Evolutionary conservation across 2,329 filamentous ascomycete genomes (phyloP).

Genomic region (Penicillium occitanis): DNA sequence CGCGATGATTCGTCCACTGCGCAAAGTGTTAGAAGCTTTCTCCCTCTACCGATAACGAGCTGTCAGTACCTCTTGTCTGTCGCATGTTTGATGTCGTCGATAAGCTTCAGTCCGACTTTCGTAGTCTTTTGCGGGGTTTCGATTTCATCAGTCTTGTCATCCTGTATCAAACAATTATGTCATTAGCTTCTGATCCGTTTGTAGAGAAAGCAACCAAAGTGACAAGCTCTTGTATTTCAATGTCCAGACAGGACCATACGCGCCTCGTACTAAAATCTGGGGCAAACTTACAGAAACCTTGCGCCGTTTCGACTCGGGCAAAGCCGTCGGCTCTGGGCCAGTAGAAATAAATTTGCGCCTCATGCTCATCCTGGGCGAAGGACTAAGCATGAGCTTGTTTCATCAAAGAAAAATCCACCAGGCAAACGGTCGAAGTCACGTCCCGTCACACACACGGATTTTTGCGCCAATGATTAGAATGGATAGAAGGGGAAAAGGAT

Average conservation of each 20-base stretch:
- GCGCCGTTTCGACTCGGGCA: conserved; percentile 59
- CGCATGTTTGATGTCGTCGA: conserved; percentile 72
- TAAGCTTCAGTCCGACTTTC: conserved; percentile 68
- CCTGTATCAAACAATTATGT: conserved; percentile 10
- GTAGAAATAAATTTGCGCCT: conserved; percentile 58
- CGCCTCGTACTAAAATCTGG: background rate
- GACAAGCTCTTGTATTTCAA: conserved; percentile 1
- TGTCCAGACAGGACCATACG: background rate
- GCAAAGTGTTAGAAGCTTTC: conserved; percentile 25
- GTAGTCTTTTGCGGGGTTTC: conserved; percentile 70
- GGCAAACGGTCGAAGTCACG: background rate
- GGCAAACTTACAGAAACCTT: conserved; percentile 57
- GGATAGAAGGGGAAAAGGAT: background rate
- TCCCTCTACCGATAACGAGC: background rate
- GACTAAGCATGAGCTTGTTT: conserved; percentile 14
- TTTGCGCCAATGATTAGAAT: conserved; percentile 9
- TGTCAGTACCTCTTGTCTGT: conserved; percentile 72
- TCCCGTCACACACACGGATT: conserved; percentile 2
- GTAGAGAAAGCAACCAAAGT: background rate
- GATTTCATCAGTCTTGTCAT: conserved; percentile 23
- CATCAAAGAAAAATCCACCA: background rate
- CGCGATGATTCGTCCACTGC: conserved; percentile 70
- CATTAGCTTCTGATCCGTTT: background rate
- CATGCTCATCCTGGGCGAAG: conserved; percentile 33
- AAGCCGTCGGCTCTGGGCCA: conserved; percentile 49